Evolutionary conservation across 768 basidiomycete species (phyloP), one percentile per base, ranked within the genome.

Genomic region (Agrocybe praecox): DNA sequence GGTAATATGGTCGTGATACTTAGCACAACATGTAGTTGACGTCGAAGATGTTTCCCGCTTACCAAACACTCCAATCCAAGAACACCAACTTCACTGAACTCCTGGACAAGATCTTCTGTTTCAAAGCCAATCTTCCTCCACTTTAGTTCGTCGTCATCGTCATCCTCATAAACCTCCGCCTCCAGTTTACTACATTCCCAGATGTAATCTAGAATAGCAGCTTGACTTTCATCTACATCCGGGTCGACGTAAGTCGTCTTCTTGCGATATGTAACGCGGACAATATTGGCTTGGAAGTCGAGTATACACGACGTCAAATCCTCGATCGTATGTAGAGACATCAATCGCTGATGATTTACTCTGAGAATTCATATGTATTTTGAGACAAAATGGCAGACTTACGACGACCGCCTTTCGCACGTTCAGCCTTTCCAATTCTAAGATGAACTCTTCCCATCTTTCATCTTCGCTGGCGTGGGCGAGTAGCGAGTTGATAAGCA

Each of bases 251-350:
- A 70, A 2, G 90, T 90, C 15, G 81, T 89, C 74, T 93, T 94
- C 75, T 89, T 90, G 53, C 88, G 84, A 68, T 90, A 89, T 14
- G 84, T 85, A 24, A 92, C 84, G 36, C 90, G 85, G 53, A 91
- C 77, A 56, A 94, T 83, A 70, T 92, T 93, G 23, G 90, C 87
- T 74, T 95, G 93, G 70, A 94, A 95, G 67, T 94, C 90, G 53
- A 94, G 79, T 46, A 95, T 88, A 56, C 87, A 88, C 0, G 92
- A 94, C 7, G 88, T 86, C 52, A 94, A 74, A 65, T 94, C 92
- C 60, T 92, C 90, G 48, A 86, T 83, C 24, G 86, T 88, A 62
- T 92, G 89, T 26, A 88, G 81, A 8, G 88, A 86, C 91, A 94
- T 94, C 47, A 94, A 79, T 55, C 87, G 85, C 91, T 94, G 62